Evolutionary conservation across 2,329 filamentous ascomycete species (phyloP).

Genomic region (Phaeosphaeria sp.): DNA sequence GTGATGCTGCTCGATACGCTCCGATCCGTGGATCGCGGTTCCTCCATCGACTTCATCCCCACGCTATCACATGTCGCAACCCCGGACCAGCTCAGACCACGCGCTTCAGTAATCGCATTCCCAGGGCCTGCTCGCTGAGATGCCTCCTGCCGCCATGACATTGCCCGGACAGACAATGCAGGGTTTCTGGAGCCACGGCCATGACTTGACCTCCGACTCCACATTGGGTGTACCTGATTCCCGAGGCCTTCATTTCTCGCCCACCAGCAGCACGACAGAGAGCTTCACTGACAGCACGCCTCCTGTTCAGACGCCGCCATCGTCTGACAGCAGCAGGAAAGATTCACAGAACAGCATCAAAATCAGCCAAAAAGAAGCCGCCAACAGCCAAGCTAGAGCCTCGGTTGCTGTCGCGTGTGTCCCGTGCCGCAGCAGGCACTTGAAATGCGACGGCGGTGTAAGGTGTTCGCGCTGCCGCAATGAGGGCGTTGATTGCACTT

Average conservation of each 20-base stretch:
- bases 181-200: slow-evolving; percentile 39
- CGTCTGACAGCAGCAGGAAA: slow-evolving; percentile 29
- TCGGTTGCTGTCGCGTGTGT: slow-evolving; percentile 57
- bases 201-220: slow-evolving; percentile 35
- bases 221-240: slow-evolving; percentile 26
- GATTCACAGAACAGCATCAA: slow-evolving; percentile 23
- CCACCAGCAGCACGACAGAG: slow-evolving; percentile 36
- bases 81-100: slow-evolving; percentile 17
- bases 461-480: slow-evolving; percentile 57
- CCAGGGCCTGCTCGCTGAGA: slow-evolving; percentile 9
- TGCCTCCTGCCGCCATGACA: slow-evolving; percentile 34
- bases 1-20: slow-evolving; percentile 3
- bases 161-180: slow-evolving; percentile 33
- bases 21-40: slow-evolving; percentile 14
- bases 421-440: slow-evolving; percentile 59
- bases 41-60: slow-evolving; percentile 25
- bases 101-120: slow-evolving; percentile 8
- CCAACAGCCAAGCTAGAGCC: slow-evolving; percentile 31
- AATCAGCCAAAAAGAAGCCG: slow-evolving; percentile 28
- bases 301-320: slow-evolving; percentile 38
- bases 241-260: slow-evolving; percentile 40
- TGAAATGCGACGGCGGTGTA: slow-evolving; percentile 61
- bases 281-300: slow-evolving; percentile 39
- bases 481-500: slow-evolving; percentile 56
- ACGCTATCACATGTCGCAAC: slow-evolving; percentile 28